Base-by-base conservation (phyloP, 1,284 basidiomycete genomes). In the Cryptococcus sp. region DNA sequence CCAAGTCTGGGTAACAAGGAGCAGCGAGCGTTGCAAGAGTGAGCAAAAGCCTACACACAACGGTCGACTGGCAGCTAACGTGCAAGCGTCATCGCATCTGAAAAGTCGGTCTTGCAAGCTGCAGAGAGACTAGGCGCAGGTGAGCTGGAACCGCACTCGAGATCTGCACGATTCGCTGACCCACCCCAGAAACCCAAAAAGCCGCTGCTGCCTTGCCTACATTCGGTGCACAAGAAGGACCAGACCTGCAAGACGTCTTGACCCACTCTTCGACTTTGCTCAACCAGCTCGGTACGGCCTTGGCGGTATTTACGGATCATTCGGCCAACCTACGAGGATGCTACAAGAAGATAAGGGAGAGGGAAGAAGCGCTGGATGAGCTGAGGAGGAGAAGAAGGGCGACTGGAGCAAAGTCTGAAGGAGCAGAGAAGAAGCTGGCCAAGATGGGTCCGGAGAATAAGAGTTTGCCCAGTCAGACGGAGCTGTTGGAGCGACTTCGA, bases 371-470 rank as follows among this genome's bases (percentile, higher is more conserved):
- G 5, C 79, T 94, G 4, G 87, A 90, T 48, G 84, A 87, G 9
- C 74, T 92, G 31, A 84, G 83, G 60, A 78, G 82, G 19, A 78
- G 83, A 18, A 78, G 90, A 48, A 82, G 83, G 56, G 76, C 76
- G 5, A 77, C 91, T 3, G 79, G 77, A 12, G 71, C 79, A 23
- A 86, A 86, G 54, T 87, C 90, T 0, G 92, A 95, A 52, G 71
- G 80, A n/a, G 89, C 89, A 0, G 91, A 95, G 66, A 86, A 80
- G 76, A 94, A 92, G 70, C 78, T 97, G 23, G 80, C 80, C 66
- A 94, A 86, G 76, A 95, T 95, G 91, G 82, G 80, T 45, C 80
- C 87, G 0, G 90, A 91, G 73, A 84, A 95, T 76, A 97, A 95
- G 78, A 86, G 87, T 61, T 74, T 92, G 31, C 75, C 77, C 18